phyloP scores from a whole-genome alignment of 140 eudicot species.

The Cichorium intybus region DNA sequence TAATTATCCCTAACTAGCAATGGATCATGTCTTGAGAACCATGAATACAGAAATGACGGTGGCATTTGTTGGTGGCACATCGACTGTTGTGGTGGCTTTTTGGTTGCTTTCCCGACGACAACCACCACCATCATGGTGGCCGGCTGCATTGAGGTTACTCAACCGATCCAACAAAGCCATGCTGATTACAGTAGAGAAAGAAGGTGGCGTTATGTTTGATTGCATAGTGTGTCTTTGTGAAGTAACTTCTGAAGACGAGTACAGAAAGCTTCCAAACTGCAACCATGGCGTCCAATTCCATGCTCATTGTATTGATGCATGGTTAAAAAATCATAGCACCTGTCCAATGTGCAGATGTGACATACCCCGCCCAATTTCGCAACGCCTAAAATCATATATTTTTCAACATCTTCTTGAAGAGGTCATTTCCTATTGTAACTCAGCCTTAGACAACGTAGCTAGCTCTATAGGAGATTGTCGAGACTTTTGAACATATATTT shows the following conservation, averaged over 20 bases:
- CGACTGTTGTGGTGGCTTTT: slow-evolving; percentile 12
- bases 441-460: slow-evolving; percentile 26
- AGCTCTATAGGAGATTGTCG: slow-evolving; percentile 29
- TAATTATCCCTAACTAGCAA: neutral
- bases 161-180: neutral
- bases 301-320: slow-evolving; percentile 24
- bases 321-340: slow-evolving; percentile 34
- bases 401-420: neutral
- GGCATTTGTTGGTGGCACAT: slow-evolving; percentile 15
- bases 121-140: neutral
- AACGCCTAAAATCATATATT: slow-evolving; percentile 11
- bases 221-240: slow-evolving; percentile 35
- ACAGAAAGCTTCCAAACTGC: slow-evolving; percentile 28
- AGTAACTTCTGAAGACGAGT: slow-evolving; percentile 16
- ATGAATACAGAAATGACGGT: slow-evolving; percentile 8
- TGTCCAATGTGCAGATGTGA: slow-evolving; percentile 41
- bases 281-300: slow-evolving; percentile 36
- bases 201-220: slow-evolving; percentile 6
- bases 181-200: neutral
- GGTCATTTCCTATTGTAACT: slow-evolving; percentile 16
- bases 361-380: slow-evolving; percentile 23
- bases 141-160: slow-evolving; percentile 4
- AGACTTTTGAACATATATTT: slow-evolving; percentile 4
- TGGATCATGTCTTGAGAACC: slow-evolving; percentile 14
- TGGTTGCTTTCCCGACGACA: slow-evolving; percentile 4